Percentiles rank a stretch among this genome's conserved stretches.
phyloP scores from a whole-genome alignment of 2,329 filamentous ascomycete genomes.

The Aspergillus sp. region DNA sequence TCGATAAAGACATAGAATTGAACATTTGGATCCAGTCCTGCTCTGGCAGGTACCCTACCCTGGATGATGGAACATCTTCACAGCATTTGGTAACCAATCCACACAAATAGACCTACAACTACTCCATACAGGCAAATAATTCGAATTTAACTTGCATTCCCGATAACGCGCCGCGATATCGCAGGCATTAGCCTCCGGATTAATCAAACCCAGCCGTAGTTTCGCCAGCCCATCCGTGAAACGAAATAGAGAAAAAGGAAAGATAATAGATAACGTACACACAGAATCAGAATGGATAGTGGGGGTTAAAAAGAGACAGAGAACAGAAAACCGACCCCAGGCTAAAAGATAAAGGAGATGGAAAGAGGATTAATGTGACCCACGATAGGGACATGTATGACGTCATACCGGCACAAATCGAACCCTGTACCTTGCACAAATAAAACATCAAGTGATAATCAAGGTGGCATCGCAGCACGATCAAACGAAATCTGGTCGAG shows the following conservation, averaged over 20 bases:
- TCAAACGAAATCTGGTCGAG: slow-evolving; percentile 5
- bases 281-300: slow-evolving; percentile 17
- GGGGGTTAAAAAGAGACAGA: slow-evolving; percentile 16
- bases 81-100: background rate
- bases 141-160: slow-evolving; percentile 16
- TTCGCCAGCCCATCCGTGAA: slow-evolving; percentile 31
- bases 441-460: slow-evolving; percentile 6
- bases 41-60: background rate
- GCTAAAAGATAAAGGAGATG: slow-evolving; percentile 3
- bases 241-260: background rate
- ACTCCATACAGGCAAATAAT: background rate
- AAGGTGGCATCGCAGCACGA: slow-evolving; percentile 6
- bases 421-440: slow-evolving; percentile 5
- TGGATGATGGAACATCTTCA: background rate
- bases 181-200: slow-evolving; percentile 23
- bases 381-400: background rate
- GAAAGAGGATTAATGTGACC: background rate
- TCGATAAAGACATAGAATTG: background rate
- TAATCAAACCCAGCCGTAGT: slow-evolving; percentile 29
- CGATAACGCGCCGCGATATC: slow-evolving; percentile 21
- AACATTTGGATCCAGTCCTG: background rate
- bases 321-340: slow-evolving; percentile 17
- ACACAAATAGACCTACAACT: slow-evolving; percentile 1
- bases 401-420: background rate
- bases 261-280: slow-evolving; percentile 24